Percentiles rank a stretch among this genome's conserved stretches.
Conservation (phyloP, 495 filamentous ascomycete species). For the Xylaria venustula region DNA sequence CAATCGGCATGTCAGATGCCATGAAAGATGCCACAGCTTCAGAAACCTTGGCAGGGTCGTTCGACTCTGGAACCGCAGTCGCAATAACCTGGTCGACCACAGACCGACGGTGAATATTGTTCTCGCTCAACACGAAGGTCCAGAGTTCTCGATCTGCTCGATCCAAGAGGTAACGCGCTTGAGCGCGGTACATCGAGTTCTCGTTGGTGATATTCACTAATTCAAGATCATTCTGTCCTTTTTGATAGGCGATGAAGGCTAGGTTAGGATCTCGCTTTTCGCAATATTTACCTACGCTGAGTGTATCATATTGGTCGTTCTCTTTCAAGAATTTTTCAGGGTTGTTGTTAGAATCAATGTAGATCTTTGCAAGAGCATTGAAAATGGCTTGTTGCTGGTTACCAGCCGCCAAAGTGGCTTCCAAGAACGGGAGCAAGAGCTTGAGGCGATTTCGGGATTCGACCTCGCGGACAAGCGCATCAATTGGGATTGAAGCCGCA, state of each 20-base stretch:
- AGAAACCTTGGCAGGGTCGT: slow-evolving; percentile 92
- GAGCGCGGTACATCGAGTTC: slow-evolving; percentile 97
- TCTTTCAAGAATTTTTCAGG: slow-evolving; percentile 98
- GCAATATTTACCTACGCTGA: slow-evolving; percentile 95
- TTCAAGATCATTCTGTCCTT: slow-evolving; percentile 97
- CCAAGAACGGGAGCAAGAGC: slow-evolving; percentile 92
- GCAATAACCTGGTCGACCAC: slow-evolving; percentile 96
- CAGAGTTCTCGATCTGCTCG: slow-evolving; percentile 88
- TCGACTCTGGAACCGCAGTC: slow-evolving; percentile 92
- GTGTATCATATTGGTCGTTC: slow-evolving; percentile 93
- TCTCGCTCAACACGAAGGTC: slow-evolving; percentile 89
- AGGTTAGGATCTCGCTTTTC: slow-evolving; percentile 98
- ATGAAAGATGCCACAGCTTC: slow-evolving; percentile 93
- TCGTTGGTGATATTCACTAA: slow-evolving; percentile 98
- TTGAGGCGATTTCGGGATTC: slow-evolving; percentile 95
- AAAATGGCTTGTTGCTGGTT: slow-evolving; percentile 98
- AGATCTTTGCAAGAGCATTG: slow-evolving; percentile 98
- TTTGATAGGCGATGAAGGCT: slow-evolving; percentile 91
- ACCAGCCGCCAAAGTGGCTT: slow-evolving; percentile 82
- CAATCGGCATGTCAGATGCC: slow-evolving; percentile 81
- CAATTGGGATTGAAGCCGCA: slow-evolving; percentile 83
- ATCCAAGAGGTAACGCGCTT: slow-evolving; percentile 92
- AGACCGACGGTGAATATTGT: slow-evolving; percentile 90
- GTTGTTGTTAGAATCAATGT: slow-evolving; percentile 99
- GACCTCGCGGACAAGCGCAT: slow-evolving; percentile 93